A percentile compares a stretch with the other conserved stretches of the same genome.
These are phyloP conservation scores for Trichoderma pleuroti DNA, from an alignment of 2,329 filamentous ascomycete genomes.

Conservation along the genomic window DNA sequence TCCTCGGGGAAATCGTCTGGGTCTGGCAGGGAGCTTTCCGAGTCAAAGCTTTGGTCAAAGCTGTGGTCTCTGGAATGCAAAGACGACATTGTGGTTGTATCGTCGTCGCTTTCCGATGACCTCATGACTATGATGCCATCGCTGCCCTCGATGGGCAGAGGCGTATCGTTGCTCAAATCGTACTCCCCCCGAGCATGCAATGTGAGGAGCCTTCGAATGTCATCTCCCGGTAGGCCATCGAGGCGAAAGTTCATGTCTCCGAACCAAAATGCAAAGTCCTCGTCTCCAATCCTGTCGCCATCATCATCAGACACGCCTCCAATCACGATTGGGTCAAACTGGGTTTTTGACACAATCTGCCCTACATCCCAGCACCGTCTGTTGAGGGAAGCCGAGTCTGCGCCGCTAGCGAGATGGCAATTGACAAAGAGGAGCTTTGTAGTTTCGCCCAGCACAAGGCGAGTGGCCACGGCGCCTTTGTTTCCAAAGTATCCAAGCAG, in stretches of 20 bases:
- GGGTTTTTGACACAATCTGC: slow-evolving; percentile 72
- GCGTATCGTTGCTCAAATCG: slow-evolving; percentile 47
- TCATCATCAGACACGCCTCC: slow-evolving; percentile 64
- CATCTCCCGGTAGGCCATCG: slow-evolving; percentile 81
- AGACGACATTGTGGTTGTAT: slow-evolving; percentile 36
- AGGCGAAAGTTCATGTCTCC: slow-evolving; percentile 94
- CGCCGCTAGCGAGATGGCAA: slow-evolving; percentile 83
- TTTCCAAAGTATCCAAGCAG: slow-evolving; percentile 93
- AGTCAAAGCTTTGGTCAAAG: slow-evolving; percentile 42
- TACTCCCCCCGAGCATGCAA: slow-evolving; percentile 80
- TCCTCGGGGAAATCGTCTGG: slow-evolving; percentile 66
- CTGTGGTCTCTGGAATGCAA: slow-evolving; percentile 32
- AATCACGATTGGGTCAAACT: slow-evolving; percentile 70
- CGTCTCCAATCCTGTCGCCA: slow-evolving; percentile 71
- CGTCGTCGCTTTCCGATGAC: slow-evolving; percentile 45
- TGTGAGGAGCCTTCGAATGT: slow-evolving; percentile 79
- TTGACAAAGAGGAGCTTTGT: slow-evolving; percentile 89
- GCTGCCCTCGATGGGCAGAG: slow-evolving; percentile 42
- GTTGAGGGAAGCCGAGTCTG: slow-evolving; percentile 72
- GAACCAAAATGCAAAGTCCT: slow-evolving; percentile 94
- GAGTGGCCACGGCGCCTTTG: slow-evolving; percentile 81
- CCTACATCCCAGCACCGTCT: slow-evolving; percentile 84
- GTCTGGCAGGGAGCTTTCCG: slow-evolving; percentile 49
- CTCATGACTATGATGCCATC: slow-evolving; percentile 50
- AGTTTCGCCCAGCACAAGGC: slow-evolving; percentile 83